phyloP scores from a whole-genome alignment of 805 yeast species.

The Cyberlindnera mississippiensis region DNA sequence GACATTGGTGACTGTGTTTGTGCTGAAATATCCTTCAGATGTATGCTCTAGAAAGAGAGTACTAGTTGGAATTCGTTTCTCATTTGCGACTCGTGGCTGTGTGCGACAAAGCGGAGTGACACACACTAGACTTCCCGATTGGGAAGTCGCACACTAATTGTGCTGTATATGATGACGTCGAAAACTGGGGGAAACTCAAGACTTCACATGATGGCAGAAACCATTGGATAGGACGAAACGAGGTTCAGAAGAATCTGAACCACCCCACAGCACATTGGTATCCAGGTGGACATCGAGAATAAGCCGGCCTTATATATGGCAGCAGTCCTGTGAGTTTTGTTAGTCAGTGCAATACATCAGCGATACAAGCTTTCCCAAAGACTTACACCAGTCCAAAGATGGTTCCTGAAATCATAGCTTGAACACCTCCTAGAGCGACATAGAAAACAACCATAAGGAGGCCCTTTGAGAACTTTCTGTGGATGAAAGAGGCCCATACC shows the following conservation, averaged over 20 bases:
- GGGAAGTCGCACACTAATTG: background rate
- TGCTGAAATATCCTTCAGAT: background rate
- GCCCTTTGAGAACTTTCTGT: constrained; percentile 37
- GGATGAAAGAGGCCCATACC: constrained; percentile 49
- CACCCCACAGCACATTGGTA: constrained; percentile 80
- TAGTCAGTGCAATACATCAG: background rate
- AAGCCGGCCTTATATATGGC: constrained; percentile 78
- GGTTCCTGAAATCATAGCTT: constrained; percentile 71
- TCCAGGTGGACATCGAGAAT: constrained; percentile 91
- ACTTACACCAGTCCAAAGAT: constrained; percentile 62
- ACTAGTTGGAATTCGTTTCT: background rate
- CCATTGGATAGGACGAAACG: constrained; percentile 60
- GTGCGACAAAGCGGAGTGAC: constrained; percentile 5
- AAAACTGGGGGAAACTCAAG: too few relatives aligned
- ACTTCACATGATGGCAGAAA: constrained; percentile 38
- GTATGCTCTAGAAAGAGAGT: background rate
- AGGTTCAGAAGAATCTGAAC: constrained; percentile 65
- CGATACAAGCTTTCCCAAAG: background rate
- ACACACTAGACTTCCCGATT: background rate
- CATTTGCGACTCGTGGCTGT: background rate
- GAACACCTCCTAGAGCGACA: constrained; percentile 50
- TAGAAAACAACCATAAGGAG: constrained; percentile 45
- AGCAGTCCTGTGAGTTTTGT: constrained; percentile 23
- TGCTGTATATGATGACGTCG: background rate
- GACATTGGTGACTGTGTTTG: constrained; percentile 30